A percentile compares a stretch with the other conserved stretches of the same genome.
These are phyloP conservation scores for Phytophthora uliginosa DNA, from an alignment of 352 stramenopile species.

Conservation along the genomic window DNA sequence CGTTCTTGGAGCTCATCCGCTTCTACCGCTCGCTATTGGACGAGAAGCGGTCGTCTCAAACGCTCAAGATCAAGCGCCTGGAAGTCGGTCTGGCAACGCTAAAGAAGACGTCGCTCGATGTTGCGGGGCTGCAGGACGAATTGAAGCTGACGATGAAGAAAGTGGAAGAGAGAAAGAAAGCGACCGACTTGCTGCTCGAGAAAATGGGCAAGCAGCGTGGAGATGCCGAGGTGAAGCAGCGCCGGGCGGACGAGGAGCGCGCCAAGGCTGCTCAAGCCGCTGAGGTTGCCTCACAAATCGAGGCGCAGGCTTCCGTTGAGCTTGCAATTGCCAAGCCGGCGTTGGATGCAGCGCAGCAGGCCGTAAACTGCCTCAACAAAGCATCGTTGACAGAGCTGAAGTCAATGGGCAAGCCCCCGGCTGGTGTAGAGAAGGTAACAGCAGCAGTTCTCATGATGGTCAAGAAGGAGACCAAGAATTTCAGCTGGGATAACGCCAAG, in stretches of 20 bases:
- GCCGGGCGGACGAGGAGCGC: slow-evolving; percentile 80
- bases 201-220: slow-evolving; percentile 92
- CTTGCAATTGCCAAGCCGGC: slow-evolving; percentile 86
- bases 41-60: slow-evolving; percentile 63
- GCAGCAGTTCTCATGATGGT: slow-evolving; percentile 93
- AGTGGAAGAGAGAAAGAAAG: slow-evolving; percentile 92
- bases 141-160: slow-evolving; percentile 92
- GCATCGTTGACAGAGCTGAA: slow-evolving; percentile 90
- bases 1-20: slow-evolving; percentile 93
- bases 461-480: slow-evolving; percentile 95
- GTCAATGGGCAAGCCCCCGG: slow-evolving; percentile 89
- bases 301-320: slow-evolving; percentile 75
- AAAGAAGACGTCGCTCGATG: slow-evolving; percentile 84
- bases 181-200: slow-evolving; percentile 89
- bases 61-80: slow-evolving; percentile 79
- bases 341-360: slow-evolving; percentile 84
- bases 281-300: slow-evolving; percentile 73
- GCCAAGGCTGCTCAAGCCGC: slow-evolving; percentile 78
- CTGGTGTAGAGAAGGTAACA: slow-evolving; percentile 92
- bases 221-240: slow-evolving; percentile 91
- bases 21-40: slow-evolving; percentile 91
- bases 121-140: slow-evolving; percentile 85
- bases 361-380: slow-evolving; percentile 93
- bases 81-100: slow-evolving; percentile 88
- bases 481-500: slow-evolving; percentile 96